Base-by-base conservation (phyloP, 1,139 yeast genomes). In the Candida freyschussii region DNA sequence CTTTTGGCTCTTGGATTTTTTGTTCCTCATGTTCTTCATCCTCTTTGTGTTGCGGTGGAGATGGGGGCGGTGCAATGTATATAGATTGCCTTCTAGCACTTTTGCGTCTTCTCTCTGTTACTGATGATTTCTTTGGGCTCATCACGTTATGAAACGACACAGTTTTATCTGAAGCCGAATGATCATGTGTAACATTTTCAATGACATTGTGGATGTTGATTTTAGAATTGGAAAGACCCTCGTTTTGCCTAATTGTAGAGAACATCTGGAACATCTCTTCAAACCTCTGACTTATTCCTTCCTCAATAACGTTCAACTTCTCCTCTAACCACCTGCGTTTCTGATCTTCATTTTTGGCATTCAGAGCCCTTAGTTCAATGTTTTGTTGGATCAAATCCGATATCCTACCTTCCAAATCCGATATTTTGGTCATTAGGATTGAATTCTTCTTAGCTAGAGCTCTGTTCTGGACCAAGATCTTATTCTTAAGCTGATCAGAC, bases 381-480 rank as follows among this genome's bases (percentile, higher is more conserved):
- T 72, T 69, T 40, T 75, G 77, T 36, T 62, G 64, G 12, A 72
- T 63, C 39, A 71, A 53, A 15, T 64, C 68, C 26, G 68, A 60
- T 15, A 73, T 52, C 39, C 62, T 67, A 11, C 55, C 47, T 48
- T 78, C 84, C 54, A 79, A 54, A 17, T 68, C 74, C 2, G 67
- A 56, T 13, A 78, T 60, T 40, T 63, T 70, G 21, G 65, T 49
- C 58, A 68, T 59, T 52, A 78, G 57, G 15, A 65, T 52, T 7
- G 77, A 67, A 50, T 77, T 78, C 35, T 69, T 70, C 43, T 66
- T 69, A 1, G 82, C 81, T 24, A 79, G 55, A 13, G 71, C 65
- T 39, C 62, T 63, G 52, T 78, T 78, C 48, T 78, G 79, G 9
- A 48, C 44, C 15, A 58, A 43, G 36, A 62, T 62, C 30, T 58